phyloP scores from a whole-genome alignment of 768 basidiomycete species.

The Trametopsis cervina region DNA sequence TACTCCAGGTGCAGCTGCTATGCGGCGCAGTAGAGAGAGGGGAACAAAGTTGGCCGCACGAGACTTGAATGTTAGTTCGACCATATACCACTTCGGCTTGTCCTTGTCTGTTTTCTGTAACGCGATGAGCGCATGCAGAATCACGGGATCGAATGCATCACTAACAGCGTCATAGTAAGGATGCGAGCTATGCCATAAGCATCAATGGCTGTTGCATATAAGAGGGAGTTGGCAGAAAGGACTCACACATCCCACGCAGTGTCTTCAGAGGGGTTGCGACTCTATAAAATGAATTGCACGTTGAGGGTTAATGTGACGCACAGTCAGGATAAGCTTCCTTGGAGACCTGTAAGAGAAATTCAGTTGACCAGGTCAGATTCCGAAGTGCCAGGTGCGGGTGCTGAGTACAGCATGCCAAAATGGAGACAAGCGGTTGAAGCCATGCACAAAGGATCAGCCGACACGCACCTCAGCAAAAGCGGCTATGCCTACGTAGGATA shows the following conservation, averaged over 20 bases:
- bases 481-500: constrained; percentile 55
- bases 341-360: constrained; percentile 42
- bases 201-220: no score
- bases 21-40: constrained; percentile 61
- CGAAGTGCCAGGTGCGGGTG: no score
- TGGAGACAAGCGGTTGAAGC: no score
- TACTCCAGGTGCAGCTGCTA: constrained; percentile 37
- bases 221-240: constrained; percentile 6
- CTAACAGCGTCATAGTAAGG: constrained; percentile 76
- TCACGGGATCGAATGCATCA: constrained; percentile 9
- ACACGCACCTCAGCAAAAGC: constrained; percentile 67
- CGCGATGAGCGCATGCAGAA: no score
- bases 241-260: constrained; percentile 86
- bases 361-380: no score
- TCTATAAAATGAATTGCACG: constrained; percentile 10
- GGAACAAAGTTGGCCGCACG: constrained; percentile 72
- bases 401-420: no score
- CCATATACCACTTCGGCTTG: constrained; percentile 91
- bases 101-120: constrained; percentile 68
- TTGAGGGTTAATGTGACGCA: constrained; percentile 31
- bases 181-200: constrained; percentile 40
- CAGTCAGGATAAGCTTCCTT: constrained; percentile 89
- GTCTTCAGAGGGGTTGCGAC: constrained; percentile 36
- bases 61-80: constrained; percentile 62
- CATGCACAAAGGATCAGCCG: neutral